Conservation (phyloP, 1,139 yeast genomes). For the Hyphopichia fennica region DNA sequence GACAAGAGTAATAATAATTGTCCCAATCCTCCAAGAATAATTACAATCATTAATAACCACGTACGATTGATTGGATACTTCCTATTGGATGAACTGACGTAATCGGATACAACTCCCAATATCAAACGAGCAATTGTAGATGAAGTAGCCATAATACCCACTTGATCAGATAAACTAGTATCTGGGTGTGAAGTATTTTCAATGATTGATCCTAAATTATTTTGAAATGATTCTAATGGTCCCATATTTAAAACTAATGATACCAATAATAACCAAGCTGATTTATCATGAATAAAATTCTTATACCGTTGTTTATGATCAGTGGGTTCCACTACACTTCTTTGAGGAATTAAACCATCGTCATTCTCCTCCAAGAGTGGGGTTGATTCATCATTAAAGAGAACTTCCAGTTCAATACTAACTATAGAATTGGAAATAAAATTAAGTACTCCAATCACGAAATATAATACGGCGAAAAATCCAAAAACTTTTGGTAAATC, state of each 20-base stretch:
- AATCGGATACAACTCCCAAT: constrained; percentile 69
- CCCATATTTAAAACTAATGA: constrained; percentile 75
- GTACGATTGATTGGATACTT: constrained; percentile 36
- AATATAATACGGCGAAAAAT: constrained; percentile 57
- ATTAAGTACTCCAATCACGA: constrained; percentile 55
- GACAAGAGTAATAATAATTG: constrained; percentile 22
- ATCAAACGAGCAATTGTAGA: constrained; percentile 51
- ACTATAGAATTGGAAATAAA: constrained; percentile 66
- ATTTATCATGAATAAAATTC: constrained; percentile 57
- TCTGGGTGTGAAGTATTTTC: constrained; percentile 13
- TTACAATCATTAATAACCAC: constrained; percentile 43
- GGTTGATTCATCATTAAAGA: constrained; percentile 30
- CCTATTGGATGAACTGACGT: constrained; percentile 29
- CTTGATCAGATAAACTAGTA: constrained; percentile 54
- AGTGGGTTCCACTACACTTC: constrained; percentile 39
- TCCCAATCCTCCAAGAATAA: constrained; percentile 45
- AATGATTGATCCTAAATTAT: constrained; percentile 75
- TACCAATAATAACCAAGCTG: constrained; percentile 63
- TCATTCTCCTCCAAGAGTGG: constrained; percentile 21
- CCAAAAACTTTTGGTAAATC: constrained; percentile 56
- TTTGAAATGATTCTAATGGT: constrained; percentile 83
- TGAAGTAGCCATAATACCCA: constrained; percentile 39
- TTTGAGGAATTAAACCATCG: constrained; percentile 16
- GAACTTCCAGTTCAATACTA: constrained; percentile 56
- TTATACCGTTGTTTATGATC: constrained; percentile 50